Evolutionary conservation across 2,329 filamentous ascomycete genomes (phyloP).

Genomic region (Cryphonectria carpinicola): DNA sequence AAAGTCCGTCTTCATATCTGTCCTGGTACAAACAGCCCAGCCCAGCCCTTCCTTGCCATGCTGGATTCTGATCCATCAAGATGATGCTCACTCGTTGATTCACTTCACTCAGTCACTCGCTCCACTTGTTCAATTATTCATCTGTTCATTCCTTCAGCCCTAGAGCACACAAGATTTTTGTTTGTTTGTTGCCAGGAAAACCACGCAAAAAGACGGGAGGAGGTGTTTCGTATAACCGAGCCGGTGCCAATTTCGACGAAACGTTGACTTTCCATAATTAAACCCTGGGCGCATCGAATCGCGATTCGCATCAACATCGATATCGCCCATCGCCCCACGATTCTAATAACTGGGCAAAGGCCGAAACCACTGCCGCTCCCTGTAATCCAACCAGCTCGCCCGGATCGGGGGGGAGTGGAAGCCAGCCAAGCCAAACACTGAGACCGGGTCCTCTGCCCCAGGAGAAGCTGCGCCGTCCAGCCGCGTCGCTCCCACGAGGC

Average conservation of each 20-base stretch:
- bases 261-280: background rate
- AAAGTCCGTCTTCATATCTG: background rate
- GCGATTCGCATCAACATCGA: background rate
- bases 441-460: background rate
- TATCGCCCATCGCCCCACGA: background rate
- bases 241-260: background rate
- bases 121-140: no score
- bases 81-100: background rate
- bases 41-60: background rate
- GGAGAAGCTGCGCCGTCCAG: slow-evolving; percentile 21
- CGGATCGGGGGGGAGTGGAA: background rate
- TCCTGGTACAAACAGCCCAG: background rate
- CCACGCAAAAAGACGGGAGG: background rate
- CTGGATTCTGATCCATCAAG: background rate
- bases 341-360: background rate
- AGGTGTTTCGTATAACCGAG: background rate
- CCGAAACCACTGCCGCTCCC: slow-evolving; percentile 10
- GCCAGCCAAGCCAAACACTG: background rate
- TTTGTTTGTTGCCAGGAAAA: background rate
- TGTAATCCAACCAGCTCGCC: slow-evolving; percentile 13
- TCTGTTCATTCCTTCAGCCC: background rate
- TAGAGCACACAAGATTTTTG: background rate
- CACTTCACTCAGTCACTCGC: no score
- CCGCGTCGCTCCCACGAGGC: slow-evolving; percentile 22
- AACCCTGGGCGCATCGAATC: background rate